Base-by-base conservation (phyloP, 2,329 filamentous ascomycete genomes). In the Emericellopsis atlantica region DNA sequence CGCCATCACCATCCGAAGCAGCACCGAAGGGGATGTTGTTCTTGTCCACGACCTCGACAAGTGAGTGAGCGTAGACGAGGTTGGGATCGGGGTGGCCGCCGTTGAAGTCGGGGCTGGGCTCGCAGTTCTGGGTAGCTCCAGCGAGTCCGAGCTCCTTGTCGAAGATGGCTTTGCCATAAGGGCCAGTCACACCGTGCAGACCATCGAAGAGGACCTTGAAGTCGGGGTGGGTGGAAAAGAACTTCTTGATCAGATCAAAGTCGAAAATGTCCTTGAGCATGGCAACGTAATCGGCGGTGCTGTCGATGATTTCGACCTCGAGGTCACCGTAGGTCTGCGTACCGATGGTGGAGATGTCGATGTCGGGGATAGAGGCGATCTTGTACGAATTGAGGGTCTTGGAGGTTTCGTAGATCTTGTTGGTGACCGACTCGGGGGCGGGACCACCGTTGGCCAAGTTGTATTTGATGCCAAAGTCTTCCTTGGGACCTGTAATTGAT, bases 401-500 rank as follows among this genome's bases (percentile, higher is more conserved):
- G 52, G 90, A 90, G 46, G 81, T 79, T 54, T 90, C 86, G 69
- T 77, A 96, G 62, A 98, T 96, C 71, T 94, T 95, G 79, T 98
- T 93, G 51, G 92, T 98, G 50, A 98, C 86, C 41, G 84, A 82
- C 65, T 98, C 92, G 44, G 92, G 92, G 43, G 92, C 92, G 35
- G 92, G 92, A 43, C 89, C 92, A 54, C 92, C 92, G 58, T 98
- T 96, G 61, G 87, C 73, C 44, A 98, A 74, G 74, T 98, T 98
- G 77, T 98, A 98, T 72, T 98, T 98, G 80, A 98, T 98, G 53
- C 92, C 92, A 55, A 98, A 98, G 66, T 98, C 92, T 60, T 92
- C 84, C 52, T 78, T 83, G 46, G 92, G 92, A 40, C 89, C 87
- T 94, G 16, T 16, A 3, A 37, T 38, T 11, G 34, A 18, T 22